Conservation (phyloP, 768 basidiomycete species). For the Tulasnella sp. region DNA sequence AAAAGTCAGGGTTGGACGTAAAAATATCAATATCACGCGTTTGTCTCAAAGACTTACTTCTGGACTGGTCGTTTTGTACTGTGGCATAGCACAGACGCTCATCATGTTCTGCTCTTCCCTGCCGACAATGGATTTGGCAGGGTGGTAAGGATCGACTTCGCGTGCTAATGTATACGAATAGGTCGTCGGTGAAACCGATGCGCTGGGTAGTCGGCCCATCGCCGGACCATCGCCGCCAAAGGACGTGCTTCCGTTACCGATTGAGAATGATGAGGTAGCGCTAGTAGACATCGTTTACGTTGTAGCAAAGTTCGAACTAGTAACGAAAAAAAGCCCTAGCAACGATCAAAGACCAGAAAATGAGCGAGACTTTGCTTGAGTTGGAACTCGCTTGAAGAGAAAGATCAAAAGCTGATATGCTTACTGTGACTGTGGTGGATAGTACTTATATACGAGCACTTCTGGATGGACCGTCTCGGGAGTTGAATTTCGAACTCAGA, state of each 20-base stretch:
- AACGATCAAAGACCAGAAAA: no score
- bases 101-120: not conserved
- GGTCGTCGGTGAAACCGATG: not conserved
- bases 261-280: no score
- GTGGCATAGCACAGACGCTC: not conserved
- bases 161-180: not conserved
- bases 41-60: not conserved
- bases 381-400: no score
- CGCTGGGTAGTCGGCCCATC: not conserved
- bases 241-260: not conserved
- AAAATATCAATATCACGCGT: not conserved
- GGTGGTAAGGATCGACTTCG: not conserved
- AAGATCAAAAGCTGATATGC: not conserved
- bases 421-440: not conserved
- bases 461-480: not conserved
- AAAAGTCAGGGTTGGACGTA: not conserved
- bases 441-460: not conserved
- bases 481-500: conserved; percentile 14
- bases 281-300: no score
- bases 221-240: not conserved
- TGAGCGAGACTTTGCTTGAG: no score
- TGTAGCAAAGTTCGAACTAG: no score
- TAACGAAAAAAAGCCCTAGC: no score
- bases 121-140: not conserved
- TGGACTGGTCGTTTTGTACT: not conserved